These are phyloP conservation scores for Neurospora sublineolata DNA, from an alignment of 495 filamentous ascomycete genomes.

Conservation along the genomic window DNA sequence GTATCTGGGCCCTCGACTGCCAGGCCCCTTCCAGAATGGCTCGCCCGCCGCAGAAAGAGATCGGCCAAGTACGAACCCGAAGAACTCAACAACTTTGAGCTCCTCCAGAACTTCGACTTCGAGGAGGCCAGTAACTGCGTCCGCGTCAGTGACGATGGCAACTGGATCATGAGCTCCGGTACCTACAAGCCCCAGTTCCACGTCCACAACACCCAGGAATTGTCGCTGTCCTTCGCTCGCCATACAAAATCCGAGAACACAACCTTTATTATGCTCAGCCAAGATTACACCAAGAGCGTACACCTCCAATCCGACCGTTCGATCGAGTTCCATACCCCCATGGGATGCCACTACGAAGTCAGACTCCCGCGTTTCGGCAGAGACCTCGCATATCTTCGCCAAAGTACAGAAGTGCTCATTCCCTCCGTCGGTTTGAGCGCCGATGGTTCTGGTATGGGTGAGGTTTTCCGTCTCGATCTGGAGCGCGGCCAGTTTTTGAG, in stretches of 20 bases:
- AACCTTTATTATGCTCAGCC: constrained; percentile 83
- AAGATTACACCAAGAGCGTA: constrained; percentile 88
- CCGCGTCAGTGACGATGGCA: constrained; percentile 84
- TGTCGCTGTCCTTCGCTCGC: constrained; percentile 83
- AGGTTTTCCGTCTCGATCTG: constrained; percentile 86
- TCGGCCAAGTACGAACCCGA: constrained; percentile 89
- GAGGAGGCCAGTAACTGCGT: constrained; percentile 95
- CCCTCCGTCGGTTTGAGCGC: constrained; percentile 78
- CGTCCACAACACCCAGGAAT: constrained; percentile 82
- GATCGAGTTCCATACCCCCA: constrained; percentile 87
- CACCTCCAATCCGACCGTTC: constrained; percentile 87
- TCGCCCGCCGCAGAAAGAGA: constrained; percentile 79
- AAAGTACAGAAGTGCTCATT: constrained; percentile 76
- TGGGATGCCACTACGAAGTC: constrained; percentile 76
- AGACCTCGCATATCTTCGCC: constrained; percentile 74
- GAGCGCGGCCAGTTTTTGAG: constrained; percentile 78
- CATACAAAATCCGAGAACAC: constrained; percentile 92
- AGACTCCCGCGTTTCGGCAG: constrained; percentile 86
- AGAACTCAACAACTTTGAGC: constrained; percentile 84
- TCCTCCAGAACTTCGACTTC: constrained; percentile 96
- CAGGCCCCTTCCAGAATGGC: constrained; percentile 87
- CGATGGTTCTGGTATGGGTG: constrained; percentile 59
- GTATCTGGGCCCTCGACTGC: constrained; percentile 87
- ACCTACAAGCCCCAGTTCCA: constrained; percentile 93
- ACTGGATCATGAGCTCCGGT: constrained; percentile 98